phyloP scores from a whole-genome alignment of 2,329 filamentous ascomycete genomes.

The Pseudocercospora macadamiae region DNA sequence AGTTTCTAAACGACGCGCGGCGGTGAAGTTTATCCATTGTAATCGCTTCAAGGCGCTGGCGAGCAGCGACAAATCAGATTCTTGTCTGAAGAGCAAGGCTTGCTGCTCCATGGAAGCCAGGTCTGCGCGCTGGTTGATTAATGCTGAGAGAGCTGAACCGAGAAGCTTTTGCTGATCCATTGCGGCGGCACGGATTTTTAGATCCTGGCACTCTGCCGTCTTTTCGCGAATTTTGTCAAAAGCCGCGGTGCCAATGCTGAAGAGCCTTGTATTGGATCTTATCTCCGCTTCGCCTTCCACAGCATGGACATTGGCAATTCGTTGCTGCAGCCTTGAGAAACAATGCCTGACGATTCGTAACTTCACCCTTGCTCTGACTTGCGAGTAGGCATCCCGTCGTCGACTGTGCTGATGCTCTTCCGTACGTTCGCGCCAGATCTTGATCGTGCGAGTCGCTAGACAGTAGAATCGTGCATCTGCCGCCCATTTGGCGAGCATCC shows the following conservation, averaged over 20 bases:
- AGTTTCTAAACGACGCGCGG: slow-evolving; percentile 54
- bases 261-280: slow-evolving; percentile 40
- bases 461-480: slow-evolving; percentile 61
- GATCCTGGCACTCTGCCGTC: slow-evolving; percentile 23
- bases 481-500: slow-evolving; percentile 56
- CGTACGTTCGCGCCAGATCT: slow-evolving; percentile 55
- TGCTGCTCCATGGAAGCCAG: slow-evolving; percentile 40
- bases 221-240: slow-evolving; percentile 45
- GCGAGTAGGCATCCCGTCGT: slow-evolving; percentile 59
- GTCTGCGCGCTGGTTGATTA: slow-evolving; percentile 33
- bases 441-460: slow-evolving; percentile 53
- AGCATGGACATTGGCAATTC: slow-evolving; percentile 36
- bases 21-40: slow-evolving; percentile 61
- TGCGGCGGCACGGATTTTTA: slow-evolving; percentile 38
- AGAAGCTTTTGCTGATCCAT: slow-evolving; percentile 37
- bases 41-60: slow-evolving; percentile 56
- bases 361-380: slow-evolving; percentile 57
- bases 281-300: slow-evolving; percentile 46
- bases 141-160: slow-evolving; percentile 38
- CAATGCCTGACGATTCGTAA: slow-evolving; percentile 54
- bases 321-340: slow-evolving; percentile 44
- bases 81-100: slow-evolving; percentile 51
- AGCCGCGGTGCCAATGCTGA: slow-evolving; percentile 33
- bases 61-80: slow-evolving; percentile 52
- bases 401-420: slow-evolving; percentile 55